Percentiles rank a stretch among this genome's conserved stretches.
Evolutionary conservation across 495 filamentous ascomycete genomes (phyloP).

Genomic region (Jackrogersella multiformis): DNA sequence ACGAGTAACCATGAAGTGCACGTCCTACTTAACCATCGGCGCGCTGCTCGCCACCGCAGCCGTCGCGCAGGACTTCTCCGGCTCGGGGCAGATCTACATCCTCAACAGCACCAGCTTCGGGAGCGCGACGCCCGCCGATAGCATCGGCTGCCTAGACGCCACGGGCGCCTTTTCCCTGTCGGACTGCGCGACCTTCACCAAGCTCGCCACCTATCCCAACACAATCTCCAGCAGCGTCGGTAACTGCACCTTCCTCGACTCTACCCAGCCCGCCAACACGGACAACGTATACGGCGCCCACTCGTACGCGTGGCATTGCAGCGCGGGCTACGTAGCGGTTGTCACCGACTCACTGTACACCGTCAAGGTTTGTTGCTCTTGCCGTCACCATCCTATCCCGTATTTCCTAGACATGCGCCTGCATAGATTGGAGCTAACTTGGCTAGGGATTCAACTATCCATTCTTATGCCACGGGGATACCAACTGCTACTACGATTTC

Average conservation of each 20-base stretch:
- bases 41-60: conserved; percentile 6
- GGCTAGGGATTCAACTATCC: conserved; percentile 44
- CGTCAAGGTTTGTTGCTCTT: conserved; percentile 23
- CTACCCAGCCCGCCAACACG: conserved; percentile 42
- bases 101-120: conserved; percentile 39
- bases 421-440: not conserved
- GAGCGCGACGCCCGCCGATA: conserved; percentile 23
- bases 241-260: conserved; percentile 48
- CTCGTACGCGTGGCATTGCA: conserved; percentile 44
- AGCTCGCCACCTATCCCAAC: conserved; percentile 32
- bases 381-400: no score
- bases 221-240: conserved; percentile 43
- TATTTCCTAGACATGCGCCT: not conserved
- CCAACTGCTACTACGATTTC: conserved; percentile 48
- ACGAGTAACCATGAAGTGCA: conserved; percentile 26
- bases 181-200: conserved; percentile 49
- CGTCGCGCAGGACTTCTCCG: conserved; percentile 37
- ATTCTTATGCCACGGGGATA: conserved; percentile 49
- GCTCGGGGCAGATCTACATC: conserved; percentile 44
- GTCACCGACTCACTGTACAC: conserved; percentile 43
- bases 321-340: not conserved
- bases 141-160: conserved; percentile 49
- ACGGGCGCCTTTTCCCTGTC: conserved; percentile 31
- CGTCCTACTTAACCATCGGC: conserved; percentile 9
- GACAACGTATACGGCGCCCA: conserved; percentile 48